Percentiles rank a stretch among this genome's conserved stretches.
phyloP scores from a whole-genome alignment of 257 asterid species.

The Osmanthus fragrans region DNA sequence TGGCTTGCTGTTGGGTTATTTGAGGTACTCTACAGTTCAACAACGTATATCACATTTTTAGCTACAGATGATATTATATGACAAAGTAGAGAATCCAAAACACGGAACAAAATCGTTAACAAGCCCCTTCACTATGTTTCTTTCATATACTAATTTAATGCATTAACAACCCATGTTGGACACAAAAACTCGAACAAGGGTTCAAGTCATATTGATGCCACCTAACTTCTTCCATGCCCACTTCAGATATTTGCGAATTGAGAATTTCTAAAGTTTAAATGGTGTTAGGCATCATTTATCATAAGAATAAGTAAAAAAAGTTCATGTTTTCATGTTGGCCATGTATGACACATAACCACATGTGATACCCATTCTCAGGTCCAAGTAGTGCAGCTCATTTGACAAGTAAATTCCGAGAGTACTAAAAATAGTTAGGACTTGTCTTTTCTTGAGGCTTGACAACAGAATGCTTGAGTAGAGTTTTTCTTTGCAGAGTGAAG shows the following conservation, averaged over 20 bases:
- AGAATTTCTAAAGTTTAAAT: not conserved
- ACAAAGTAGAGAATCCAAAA: not conserved
- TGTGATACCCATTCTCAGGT: not conserved
- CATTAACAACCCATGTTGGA: not conserved
- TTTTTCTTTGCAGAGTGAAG: not conserved
- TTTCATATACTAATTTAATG: not conserved
- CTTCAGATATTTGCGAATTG: not conserved
- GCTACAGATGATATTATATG: constrained; percentile 7
- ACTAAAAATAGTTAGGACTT: not conserved
- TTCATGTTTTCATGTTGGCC: not conserved
- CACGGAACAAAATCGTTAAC: not conserved
- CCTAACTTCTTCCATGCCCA: not conserved
- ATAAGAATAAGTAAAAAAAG: too few species aligned
- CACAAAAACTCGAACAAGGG: not conserved
- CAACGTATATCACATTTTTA: constrained; percentile 17
- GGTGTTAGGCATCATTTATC: not conserved
- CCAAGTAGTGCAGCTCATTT: not conserved
- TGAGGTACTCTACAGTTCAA: constrained; percentile 45
- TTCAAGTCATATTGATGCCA: not conserved
- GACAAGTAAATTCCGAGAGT: not conserved
- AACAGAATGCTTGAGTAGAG: not conserved
- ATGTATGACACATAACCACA: not conserved
- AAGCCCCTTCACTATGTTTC: not conserved
- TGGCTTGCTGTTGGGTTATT: constrained; percentile 50
- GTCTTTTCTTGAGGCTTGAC: not conserved